Evolutionary conservation across 805 yeast genomes (phyloP).

Genomic region (Candida nanaspora): DNA sequence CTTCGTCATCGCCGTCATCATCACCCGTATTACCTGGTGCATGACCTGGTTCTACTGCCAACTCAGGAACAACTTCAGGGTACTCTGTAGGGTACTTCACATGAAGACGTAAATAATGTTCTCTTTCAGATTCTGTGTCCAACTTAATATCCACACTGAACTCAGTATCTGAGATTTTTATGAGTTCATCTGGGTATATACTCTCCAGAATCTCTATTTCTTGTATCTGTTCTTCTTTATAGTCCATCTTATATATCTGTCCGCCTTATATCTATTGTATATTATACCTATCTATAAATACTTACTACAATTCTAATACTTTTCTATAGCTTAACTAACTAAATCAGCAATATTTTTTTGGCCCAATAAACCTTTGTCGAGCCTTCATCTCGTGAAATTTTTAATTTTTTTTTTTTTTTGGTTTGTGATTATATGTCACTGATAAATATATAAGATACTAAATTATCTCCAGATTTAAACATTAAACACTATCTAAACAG

Average conservation of each 20-base stretch:
- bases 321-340: too few relatives aligned
- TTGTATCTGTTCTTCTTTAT: constrained; percentile 76
- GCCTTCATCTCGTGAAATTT: too few relatives aligned
- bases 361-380: too few relatives aligned
- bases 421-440: too few relatives aligned
- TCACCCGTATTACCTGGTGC: constrained; percentile 19
- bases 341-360: too few relatives aligned
- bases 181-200: constrained; percentile 88
- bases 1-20: constrained; percentile 19
- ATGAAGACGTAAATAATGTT: constrained; percentile 48
- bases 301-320: too few relatives aligned
- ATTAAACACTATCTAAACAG: too few relatives aligned
- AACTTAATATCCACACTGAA: constrained; percentile 54
- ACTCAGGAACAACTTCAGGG: constrained; percentile 72
- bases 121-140: constrained; percentile 59
- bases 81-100: constrained; percentile 71
- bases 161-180: constrained; percentile 34
- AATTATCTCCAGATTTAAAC: too few relatives aligned
- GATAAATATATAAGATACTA: too few relatives aligned
- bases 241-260: constrained; percentile 67
- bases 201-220: constrained; percentile 86
- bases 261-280: too few relatives aligned
- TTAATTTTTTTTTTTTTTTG: too few relatives aligned
- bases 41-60: constrained; percentile 32
- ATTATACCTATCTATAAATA: too few relatives aligned